Base-by-base conservation (phyloP, 2,329 filamentous ascomycete species). In the Nemania abortiva region DNA sequence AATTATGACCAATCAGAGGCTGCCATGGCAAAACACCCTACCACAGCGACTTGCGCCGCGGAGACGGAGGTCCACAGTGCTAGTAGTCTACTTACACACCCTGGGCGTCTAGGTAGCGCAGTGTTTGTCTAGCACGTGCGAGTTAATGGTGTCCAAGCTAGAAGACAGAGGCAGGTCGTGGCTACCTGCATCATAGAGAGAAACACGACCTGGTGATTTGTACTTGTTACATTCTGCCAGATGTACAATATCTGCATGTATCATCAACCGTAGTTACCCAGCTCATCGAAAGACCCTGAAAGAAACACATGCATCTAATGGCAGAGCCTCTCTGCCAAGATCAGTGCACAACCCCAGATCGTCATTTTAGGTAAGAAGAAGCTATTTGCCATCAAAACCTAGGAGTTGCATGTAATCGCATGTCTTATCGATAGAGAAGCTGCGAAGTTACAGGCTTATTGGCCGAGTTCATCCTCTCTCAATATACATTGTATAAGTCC, bases 241-340 rank as follows among this genome's bases (percentile, higher is more conserved):
- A 3, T 20, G 29, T 5, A 29, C n/a, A 54, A 63, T 18, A 53
- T 31, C 29, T 20, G n/a, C 34, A 34, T 42, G 34, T 34, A n/a
- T 39, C 2, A 18, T 15, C 27, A 42, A 20, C 34, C 7, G 2
- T 24, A 39, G 13, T 9, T 42, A 42, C 18, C 18, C 13, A 39
- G 11, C 15, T 42, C 49, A 49, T 65, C 52, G 20, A 66, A 11
- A 61, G 49, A 59, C 52, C 52, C 58, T 57, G 55, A 58, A 65
- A 47, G 49, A 52, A 59, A 39, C n/a, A 69, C 53, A 72, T 70
- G 65, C 70, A 66, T 42, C 68, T 69, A 70, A 52, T 45, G 45
- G 61, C 70, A 72, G 70, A 72, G 70, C 70, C 70, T 70, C 70
- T 45, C 52, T 65, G 70, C 70, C 68, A 72, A 72, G 70, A 61